These are phyloP conservation scores for Pisolithus orientalis DNA, from an alignment of 768 basidiomycete genomes.

Conservation along the genomic window DNA sequence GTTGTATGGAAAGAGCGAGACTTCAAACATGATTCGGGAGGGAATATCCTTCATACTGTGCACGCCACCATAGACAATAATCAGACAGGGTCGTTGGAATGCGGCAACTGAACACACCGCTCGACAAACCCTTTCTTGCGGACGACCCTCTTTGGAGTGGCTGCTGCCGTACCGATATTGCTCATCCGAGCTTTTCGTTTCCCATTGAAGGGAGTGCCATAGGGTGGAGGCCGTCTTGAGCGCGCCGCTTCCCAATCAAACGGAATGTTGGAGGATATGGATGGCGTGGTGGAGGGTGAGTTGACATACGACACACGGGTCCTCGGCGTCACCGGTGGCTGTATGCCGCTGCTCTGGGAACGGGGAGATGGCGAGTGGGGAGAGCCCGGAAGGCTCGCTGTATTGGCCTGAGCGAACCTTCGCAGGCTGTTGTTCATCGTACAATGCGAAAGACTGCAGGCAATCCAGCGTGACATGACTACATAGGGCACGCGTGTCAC, in stretches of 20 bases:
- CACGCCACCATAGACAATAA: background rate
- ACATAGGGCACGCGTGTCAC: slow-evolving; percentile 16
- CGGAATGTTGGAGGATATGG: slow-evolving; percentile 67
- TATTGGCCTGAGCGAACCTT: slow-evolving; percentile 48
- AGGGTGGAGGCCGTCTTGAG: slow-evolving; percentile 65
- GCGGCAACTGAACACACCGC: slow-evolving; percentile 34
- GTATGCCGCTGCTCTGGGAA: slow-evolving; percentile 20
- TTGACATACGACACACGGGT: slow-evolving; percentile 48
- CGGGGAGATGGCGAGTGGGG: slow-evolving; percentile 36
- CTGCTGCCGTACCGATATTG: slow-evolving; percentile 19
- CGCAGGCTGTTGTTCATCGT: slow-evolving; percentile 43
- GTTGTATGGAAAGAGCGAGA: slow-evolving; percentile 80
- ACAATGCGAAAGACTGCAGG: background rate
- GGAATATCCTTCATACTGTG: slow-evolving; percentile 59
- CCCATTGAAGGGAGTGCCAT: slow-evolving; percentile 50
- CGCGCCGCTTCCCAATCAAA: slow-evolving; percentile 88
- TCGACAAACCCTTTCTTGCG: slow-evolving; percentile 61
- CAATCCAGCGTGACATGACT: slow-evolving; percentile 11
- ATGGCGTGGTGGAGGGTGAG: slow-evolving; percentile 61
- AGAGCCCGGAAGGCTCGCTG: slow-evolving; percentile 33
- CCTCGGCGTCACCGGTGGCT: slow-evolving; percentile 41
- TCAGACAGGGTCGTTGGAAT: too few relatives aligned
- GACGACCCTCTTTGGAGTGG: slow-evolving; percentile 48
- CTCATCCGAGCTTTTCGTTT: slow-evolving; percentile 40
- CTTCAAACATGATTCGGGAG: slow-evolving; percentile 67